Conservation (phyloP, 2,329 filamentous ascomycete genomes). For the Ophiostoma montium region DNA sequence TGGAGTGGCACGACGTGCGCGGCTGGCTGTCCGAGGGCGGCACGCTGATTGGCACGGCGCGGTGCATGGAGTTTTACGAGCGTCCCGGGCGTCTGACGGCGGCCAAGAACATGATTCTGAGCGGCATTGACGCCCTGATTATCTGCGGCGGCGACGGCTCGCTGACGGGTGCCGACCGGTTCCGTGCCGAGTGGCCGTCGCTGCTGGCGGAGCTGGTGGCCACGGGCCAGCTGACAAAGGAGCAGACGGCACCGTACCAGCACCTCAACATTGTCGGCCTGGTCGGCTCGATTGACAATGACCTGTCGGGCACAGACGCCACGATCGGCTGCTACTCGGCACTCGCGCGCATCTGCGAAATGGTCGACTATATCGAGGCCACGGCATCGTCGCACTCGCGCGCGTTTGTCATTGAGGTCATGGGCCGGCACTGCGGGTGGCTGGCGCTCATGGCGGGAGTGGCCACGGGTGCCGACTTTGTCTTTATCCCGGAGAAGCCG, state of each 20-base stretch:
- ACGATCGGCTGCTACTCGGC: slow-evolving; percentile 97
- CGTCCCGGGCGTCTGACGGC: slow-evolving; percentile 69
- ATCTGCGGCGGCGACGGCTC: slow-evolving; percentile 96
- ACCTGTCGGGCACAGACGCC: slow-evolving; percentile 91
- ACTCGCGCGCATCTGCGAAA: slow-evolving; percentile 81
- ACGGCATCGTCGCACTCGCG: slow-evolving; percentile 89
- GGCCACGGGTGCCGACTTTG: slow-evolving; percentile 86
- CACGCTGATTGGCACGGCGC: slow-evolving; percentile 87
- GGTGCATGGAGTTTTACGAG: slow-evolving; percentile 86
- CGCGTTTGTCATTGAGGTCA: slow-evolving; percentile 95
- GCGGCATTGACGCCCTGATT: slow-evolving; percentile 89
- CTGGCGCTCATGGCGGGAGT: slow-evolving; percentile 92
- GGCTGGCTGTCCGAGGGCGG: slow-evolving; percentile 90
- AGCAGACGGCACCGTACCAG: slow-evolving; percentile 62
- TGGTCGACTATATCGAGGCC: slow-evolving; percentile 92
- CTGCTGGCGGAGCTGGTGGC: slow-evolving; percentile 73
- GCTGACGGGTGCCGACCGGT: slow-evolving; percentile 87
- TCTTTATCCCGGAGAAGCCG: slow-evolving; percentile 93
- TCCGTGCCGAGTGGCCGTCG: slow-evolving; percentile 82
- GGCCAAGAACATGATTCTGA: slow-evolving; percentile 85
- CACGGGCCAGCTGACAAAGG: slow-evolving; percentile 52
- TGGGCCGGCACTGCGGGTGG: slow-evolving; percentile 98
- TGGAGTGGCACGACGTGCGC: slow-evolving; percentile 86
- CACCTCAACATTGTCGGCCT: slow-evolving; percentile 93
- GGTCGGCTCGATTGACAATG: slow-evolving; percentile 96